These are phyloP conservation scores for Ophiocytium majus DNA, from an alignment of 352 stramenopile genomes.

Conservation along the genomic window DNA sequence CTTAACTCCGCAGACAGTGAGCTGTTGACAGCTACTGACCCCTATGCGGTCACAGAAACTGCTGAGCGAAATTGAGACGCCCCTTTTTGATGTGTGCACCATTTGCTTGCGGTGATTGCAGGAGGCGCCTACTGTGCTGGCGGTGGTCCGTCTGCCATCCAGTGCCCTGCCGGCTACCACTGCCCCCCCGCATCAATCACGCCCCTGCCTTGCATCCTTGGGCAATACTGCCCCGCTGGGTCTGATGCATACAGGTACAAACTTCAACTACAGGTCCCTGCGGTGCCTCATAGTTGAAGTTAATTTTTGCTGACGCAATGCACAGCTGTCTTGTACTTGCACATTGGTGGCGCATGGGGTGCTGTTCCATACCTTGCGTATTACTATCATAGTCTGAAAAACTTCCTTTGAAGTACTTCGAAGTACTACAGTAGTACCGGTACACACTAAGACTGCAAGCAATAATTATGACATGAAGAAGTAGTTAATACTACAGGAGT, in stretches of 20 bases:
- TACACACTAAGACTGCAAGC: no score
- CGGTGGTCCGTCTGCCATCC: conserved; percentile 33
- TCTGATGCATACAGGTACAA: conserved; percentile 52
- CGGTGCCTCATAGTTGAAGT: not conserved
- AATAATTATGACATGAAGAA: no score
- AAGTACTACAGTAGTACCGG: no score
- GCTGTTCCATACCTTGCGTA: not conserved
- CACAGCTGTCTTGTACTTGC: no score
- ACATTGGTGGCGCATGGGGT: not conserved
- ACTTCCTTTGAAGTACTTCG: not conserved
- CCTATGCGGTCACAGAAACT: no score
- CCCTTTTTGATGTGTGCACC: no score
- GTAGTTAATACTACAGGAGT: no score
- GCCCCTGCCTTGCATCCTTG: not conserved
- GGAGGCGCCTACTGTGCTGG: not conserved
- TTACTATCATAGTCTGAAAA: not conserved
- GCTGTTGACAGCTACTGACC: no score
- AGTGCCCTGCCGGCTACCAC: conserved; percentile 71
- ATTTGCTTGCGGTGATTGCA: not conserved
- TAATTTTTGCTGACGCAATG: not conserved
- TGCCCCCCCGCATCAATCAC: conserved; percentile 58
- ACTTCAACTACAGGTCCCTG: not conserved
- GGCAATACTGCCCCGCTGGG: conserved; percentile 61
- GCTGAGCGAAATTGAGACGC: no score
- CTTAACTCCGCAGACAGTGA: no score